Conservation (phyloP, 305 asterid genomes). For the Andrographis paniculata region DNA sequence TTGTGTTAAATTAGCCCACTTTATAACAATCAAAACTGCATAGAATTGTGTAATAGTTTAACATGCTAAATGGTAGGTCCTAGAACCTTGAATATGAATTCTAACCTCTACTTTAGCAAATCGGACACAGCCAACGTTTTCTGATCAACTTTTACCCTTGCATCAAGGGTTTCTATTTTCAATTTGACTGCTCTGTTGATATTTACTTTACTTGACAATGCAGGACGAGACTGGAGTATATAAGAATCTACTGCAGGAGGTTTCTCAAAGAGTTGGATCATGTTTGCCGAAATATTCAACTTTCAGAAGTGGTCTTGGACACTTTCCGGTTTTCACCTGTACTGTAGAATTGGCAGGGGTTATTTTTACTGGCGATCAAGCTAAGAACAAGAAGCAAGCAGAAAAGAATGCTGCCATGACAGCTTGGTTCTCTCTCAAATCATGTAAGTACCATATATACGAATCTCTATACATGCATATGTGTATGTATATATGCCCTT, state of each 20-base stretch:
- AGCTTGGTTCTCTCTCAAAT: conserved; percentile 52
- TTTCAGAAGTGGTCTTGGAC: conserved; percentile 47
- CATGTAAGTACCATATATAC: conserved; percentile 27
- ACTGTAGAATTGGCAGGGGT: conserved; percentile 51
- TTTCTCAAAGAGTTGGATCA: conserved; percentile 58
- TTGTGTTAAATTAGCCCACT: no score
- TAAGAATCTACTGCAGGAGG: conserved; percentile 61
- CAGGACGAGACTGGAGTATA: conserved; percentile 73
- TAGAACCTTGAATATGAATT: neutral
- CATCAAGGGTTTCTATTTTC: neutral
- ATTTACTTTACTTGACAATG: conserved; percentile 12
- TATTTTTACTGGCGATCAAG: conserved; percentile 51
- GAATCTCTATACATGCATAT: conserved; percentile 4
- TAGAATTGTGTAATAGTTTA: no score
- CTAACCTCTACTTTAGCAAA: no score
- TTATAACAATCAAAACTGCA: no score
- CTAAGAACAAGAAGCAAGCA: conserved; percentile 62
- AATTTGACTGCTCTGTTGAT: neutral
- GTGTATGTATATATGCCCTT: no score
- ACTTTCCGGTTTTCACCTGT: conserved; percentile 47
- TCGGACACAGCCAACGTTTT: no score
- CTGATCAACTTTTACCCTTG: neutral
- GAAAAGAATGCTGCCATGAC: conserved; percentile 66
- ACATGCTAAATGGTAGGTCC: no score
- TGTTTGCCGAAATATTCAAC: conserved; percentile 47